phyloP scores from a whole-genome alignment of 306 rosid species.

The Fagus crenata region DNA sequence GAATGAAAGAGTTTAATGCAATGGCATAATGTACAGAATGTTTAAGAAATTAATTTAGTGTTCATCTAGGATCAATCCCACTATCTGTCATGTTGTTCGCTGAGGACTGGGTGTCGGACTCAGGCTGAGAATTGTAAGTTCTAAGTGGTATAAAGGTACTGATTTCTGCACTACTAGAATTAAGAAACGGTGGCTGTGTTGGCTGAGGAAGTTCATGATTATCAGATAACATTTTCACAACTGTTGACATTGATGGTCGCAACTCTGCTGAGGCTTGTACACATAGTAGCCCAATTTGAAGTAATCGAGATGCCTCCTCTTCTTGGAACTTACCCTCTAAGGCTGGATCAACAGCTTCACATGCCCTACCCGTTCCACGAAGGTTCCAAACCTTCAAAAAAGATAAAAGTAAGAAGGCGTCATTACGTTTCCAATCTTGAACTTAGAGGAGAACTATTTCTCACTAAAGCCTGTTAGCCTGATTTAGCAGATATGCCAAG shows the following conservation, averaged over 20 bases:
- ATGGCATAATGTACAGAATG: constrained; percentile 1
- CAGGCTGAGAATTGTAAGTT: constrained; percentile 2
- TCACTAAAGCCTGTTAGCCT: not conserved
- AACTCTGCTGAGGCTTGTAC: constrained; percentile 58
- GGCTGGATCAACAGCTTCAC: constrained; percentile 40
- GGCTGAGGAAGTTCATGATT: constrained; percentile 44
- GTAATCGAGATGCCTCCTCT: constrained; percentile 42
- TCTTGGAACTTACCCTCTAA: constrained; percentile 32
- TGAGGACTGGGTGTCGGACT: constrained; percentile 30
- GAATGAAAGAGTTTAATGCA: not conserved
- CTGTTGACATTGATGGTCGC: constrained; percentile 50
- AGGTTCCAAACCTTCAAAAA: constrained; percentile 43
- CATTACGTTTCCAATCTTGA: not conserved
- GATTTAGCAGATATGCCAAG: not conserved
- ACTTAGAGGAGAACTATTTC: not conserved
- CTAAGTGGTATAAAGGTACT: not conserved
- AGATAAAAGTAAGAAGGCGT: not conserved
- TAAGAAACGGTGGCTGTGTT: constrained; percentile 51
- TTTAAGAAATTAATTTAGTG: not conserved
- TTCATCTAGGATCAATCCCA: constrained; percentile 44
- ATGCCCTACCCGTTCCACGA: constrained; percentile 35
- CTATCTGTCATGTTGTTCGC: constrained; percentile 42
- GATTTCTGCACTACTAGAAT: constrained; percentile 23
- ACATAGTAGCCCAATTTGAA: constrained; percentile 53
- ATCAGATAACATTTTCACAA: constrained; percentile 43